These are phyloP conservation scores for Raddia distichophylla DNA, from an alignment of 176 grass and related monocot genomes.

Conservation along the genomic window DNA sequence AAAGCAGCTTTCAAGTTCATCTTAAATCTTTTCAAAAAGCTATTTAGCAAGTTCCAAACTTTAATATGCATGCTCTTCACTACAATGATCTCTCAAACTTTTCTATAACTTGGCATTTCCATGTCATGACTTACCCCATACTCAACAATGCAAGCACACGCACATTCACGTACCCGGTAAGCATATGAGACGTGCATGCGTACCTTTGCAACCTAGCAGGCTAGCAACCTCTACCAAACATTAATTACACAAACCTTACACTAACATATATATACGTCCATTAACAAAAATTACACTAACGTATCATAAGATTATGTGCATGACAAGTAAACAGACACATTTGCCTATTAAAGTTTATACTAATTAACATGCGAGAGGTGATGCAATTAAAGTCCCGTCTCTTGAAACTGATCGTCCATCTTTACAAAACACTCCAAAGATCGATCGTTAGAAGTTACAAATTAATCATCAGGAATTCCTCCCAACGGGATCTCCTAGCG, in stretches of 20 bases:
- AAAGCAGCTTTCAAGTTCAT: not conserved
- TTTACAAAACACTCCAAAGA: not conserved
- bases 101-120: not conserved
- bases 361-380: not conserved
- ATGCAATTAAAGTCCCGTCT: not conserved
- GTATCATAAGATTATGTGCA: not conserved
- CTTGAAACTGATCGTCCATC: not conserved
- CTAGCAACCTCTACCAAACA: too few species aligned
- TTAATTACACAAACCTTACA: too few species aligned
- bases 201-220: too few species aligned
- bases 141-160: not conserved
- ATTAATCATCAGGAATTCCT: too few species aligned
- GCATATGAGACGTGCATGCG: not conserved
- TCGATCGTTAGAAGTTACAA: constrained; percentile 9
- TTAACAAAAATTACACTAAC: not conserved
- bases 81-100: not conserved
- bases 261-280: not conserved
- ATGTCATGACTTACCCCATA: not conserved
- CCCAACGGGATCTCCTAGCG: too few species aligned
- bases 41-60: not conserved
- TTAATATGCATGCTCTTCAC: not conserved
- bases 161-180: not conserved
- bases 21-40: not conserved
- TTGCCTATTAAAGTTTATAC: not conserved
- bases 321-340: not conserved